Base-by-base conservation (phyloP, 345 rosid genomes). In the Hibiscus syriacus region DNA sequence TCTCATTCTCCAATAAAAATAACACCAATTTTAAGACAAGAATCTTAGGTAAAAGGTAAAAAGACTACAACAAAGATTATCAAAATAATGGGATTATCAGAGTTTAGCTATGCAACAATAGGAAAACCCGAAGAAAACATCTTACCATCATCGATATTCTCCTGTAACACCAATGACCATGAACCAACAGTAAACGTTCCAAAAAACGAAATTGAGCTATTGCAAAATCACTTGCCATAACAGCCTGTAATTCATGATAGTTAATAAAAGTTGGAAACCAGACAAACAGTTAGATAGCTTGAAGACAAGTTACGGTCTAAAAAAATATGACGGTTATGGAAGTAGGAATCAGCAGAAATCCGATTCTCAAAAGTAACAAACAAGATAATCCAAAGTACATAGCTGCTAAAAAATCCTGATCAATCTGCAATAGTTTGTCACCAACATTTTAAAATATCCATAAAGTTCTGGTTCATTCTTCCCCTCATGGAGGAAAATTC, bases 131-230 rank as follows among this genome's bases (percentile, higher is more conserved):
- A 13, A 41, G 4, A 54, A 26, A 19, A 64, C 23, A 61, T 67
- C 60, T 73, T 86, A 90, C 98, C 98, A 93, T 93, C 84, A 84
- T 69, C 13, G 97, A 75, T 55, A 93, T 88, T 74, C 98, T 74
- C 78, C 97, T 82, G 79, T 93, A 90, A 72, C 98, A 93, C 98
- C 98, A 93, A 77, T 90, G 98, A 1, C 98, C 98, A 49, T 93
- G 98, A 43, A 93, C 98, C 38, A 93, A 79, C 19, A 93, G 73
- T 67, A 93, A 74, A 19, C 92, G 90, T 69, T 93, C 96, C 46
- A n/a, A n/a, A n/a, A n/a, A n/a, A n/a, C n/a, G n/a, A n/a, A n/a
- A n/a, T n/a, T n/a, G n/a, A n/a, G n/a, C n/a, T n/a, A n/a, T n/a
- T n/a, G n/a, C n/a, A n/a, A n/a, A n/a, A n/a, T n/a, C n/a, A n/a